Base-by-base conservation (phyloP, 345 rosid species). In the Kernera saxatilis region DNA sequence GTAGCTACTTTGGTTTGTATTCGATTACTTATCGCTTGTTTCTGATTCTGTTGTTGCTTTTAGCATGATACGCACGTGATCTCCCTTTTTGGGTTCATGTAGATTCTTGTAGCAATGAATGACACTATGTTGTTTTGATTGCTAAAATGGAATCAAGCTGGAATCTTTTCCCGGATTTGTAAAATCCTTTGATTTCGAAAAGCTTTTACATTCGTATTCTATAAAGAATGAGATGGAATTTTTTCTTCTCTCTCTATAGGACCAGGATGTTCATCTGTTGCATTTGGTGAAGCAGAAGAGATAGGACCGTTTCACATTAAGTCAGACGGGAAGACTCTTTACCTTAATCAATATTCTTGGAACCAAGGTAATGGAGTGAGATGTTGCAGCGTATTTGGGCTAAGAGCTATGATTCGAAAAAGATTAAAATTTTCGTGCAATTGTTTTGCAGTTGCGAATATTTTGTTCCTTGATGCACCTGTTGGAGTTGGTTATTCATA, bases 231-330 rank as follows among this genome's bases (percentile, higher is more conserved):
- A 29, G 30, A 55, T 60, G 14, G 11, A 43, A 5, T 48, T 37
- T 50, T 10, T 11, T 23, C 41, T 32, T 26, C 1, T 59, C 22
- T 73, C 29, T 53, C 33, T 64, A 44, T 52, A 93, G 98, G 98
- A 58, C 98, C 98, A 57, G 98, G 98, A 67, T 93, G 98, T 77
- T 91, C 98, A 35, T 91, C 98, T 19, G 80, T 91, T 77, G 98
- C 85, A 46, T 91, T 37, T 73, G 97, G 97, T 14, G 83, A 80
- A 84, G 97, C 98, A 25, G 96, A 93, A 81, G 97, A 93, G 81
- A 82, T 90, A 33, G 97, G 97, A 59, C 96, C 98, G 1, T 93
- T 93, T 67, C 98, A 91, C 72, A 86, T 93, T 66, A 79, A 45
- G 62, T 44, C 86, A 48, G 97, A 93, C 80, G 92, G 94, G 77